Conservation (phyloP, 257 asterid species). For the Lycium barbarum region DNA sequence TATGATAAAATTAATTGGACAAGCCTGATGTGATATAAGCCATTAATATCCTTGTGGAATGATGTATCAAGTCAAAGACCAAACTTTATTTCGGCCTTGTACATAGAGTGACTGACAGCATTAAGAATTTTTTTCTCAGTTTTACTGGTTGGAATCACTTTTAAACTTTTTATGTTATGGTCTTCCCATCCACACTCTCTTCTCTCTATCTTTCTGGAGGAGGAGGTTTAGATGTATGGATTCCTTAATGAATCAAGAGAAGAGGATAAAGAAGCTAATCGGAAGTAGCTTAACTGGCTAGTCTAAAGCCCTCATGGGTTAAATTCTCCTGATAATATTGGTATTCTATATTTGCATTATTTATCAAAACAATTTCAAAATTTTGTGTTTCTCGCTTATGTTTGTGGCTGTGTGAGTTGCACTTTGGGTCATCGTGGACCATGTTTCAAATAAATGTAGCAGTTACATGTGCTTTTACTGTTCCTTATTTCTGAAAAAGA, state of each 20-base stretch:
- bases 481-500: slow-evolving; percentile 16
- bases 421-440: neutral
- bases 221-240: slow-evolving; percentile 18
- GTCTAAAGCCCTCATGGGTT: neutral
- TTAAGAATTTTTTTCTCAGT: neutral
- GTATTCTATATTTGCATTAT: slow-evolving; percentile 2
- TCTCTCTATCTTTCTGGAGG: neutral
- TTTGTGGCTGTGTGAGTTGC: slow-evolving; percentile 20
- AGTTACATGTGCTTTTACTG: neutral
- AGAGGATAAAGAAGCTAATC: slow-evolving; percentile 19
- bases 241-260: slow-evolving; percentile 19
- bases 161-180: slow-evolving; percentile 10
- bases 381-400: neutral
- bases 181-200: neutral
- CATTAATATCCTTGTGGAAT: slow-evolving; percentile 23
- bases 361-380: neutral
- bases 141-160: slow-evolving; percentile 9
- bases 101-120: neutral
- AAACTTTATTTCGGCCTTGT: neutral
- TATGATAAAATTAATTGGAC: neutral
- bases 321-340: neutral
- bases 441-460: neutral
- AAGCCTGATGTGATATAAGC: slow-evolving; percentile 11
- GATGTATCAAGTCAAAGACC: slow-evolving; percentile 17
- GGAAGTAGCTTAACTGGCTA: neutral